These are phyloP conservation scores for Neopestalotiopsis sp. DNA, from an alignment of 2,329 filamentous ascomycete genomes.

Conservation along the genomic window DNA sequence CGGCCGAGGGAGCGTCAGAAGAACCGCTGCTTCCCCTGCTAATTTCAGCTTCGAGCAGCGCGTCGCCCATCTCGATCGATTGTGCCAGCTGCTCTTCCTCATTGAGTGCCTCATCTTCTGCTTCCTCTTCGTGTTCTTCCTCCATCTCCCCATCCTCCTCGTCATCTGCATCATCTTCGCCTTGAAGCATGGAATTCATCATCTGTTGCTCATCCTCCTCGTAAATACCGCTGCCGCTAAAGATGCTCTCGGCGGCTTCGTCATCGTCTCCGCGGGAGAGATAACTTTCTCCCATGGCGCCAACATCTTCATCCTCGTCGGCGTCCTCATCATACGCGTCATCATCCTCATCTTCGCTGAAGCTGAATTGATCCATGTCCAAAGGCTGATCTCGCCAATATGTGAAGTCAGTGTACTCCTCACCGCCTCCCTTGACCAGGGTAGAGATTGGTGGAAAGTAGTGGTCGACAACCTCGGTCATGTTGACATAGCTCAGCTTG, in stretches of 20 bases:
- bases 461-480: slow-evolving; percentile 96
- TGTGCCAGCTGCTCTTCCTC: slow-evolving; percentile 49
- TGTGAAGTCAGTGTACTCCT: slow-evolving; percentile 95
- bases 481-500: slow-evolving; percentile 95
- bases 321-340: slow-evolving; percentile 39
- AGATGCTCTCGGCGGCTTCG: slow-evolving; percentile 47
- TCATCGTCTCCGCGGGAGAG: slow-evolving; percentile 45
- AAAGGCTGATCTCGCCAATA: slow-evolving; percentile 91
- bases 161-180: slow-evolving; percentile 39
- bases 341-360: slow-evolving; percentile 63
- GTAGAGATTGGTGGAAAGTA: slow-evolving; percentile 94
- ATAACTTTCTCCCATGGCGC: slow-evolving; percentile 51
- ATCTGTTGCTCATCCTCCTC: slow-evolving; percentile 50
- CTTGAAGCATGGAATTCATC: slow-evolving; percentile 46
- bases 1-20: slow-evolving; percentile 41
- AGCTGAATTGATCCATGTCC: slow-evolving; percentile 87
- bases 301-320: slow-evolving; percentile 47
- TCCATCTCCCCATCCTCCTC: slow-evolving; percentile 44
- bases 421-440: slow-evolving; percentile 85
- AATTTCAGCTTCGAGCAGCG: slow-evolving; percentile 9
- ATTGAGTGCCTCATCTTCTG: slow-evolving; percentile 33
- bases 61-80: slow-evolving; percentile 24
- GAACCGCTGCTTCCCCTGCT: slow-evolving; percentile 23
- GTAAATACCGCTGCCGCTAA: slow-evolving; percentile 49
- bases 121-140: slow-evolving; percentile 29